Evolutionary conservation across 208 protist genomes (phyloP).

Genomic region (Blastocrithidia nonstop): DNA sequence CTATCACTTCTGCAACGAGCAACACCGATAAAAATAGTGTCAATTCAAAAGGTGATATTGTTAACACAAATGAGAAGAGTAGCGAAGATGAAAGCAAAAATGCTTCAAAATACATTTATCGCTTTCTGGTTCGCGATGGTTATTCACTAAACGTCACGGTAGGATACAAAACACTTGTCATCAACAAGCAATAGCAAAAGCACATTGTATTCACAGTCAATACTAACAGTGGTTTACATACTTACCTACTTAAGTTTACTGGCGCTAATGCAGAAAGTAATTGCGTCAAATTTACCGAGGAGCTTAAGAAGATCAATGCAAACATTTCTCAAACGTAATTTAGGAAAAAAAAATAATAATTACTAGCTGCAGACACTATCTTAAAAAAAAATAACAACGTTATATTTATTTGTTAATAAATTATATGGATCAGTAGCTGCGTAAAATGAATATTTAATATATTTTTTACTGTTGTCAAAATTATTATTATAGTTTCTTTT

Average conservation of each 20-base stretch:
- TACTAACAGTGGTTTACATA: constrained; percentile 11
- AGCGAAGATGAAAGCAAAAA: constrained; percentile 8
- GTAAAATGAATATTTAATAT: too few species aligned
- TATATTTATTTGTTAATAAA: too few species aligned
- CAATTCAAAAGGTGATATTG: background rate
- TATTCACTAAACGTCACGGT: constrained; percentile 54
- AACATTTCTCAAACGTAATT: too few species aligned
- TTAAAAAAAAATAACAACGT: too few species aligned
- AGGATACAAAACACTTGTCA: constrained; percentile 19
- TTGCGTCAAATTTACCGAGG: constrained; percentile 31
- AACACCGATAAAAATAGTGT: background rate
- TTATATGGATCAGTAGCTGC: too few species aligned
- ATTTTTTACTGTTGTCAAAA: too few species aligned
- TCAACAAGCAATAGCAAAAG: constrained; percentile 28
- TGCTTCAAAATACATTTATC: constrained; percentile 14
- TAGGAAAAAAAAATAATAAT: too few species aligned
- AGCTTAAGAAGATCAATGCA: constrained; percentile 14
- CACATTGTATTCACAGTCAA: constrained; percentile 36
- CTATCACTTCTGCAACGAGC: too few species aligned
- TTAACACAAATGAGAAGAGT: constrained; percentile 7
- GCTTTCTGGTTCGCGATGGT: constrained; percentile 66
- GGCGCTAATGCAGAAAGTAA: constrained; percentile 26
- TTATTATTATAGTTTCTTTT: too few species aligned
- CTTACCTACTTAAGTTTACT: constrained; percentile 57
- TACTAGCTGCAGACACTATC: too few species aligned